Conservation (phyloP, 306 rosid species). For the Vigna angularis region DNA sequence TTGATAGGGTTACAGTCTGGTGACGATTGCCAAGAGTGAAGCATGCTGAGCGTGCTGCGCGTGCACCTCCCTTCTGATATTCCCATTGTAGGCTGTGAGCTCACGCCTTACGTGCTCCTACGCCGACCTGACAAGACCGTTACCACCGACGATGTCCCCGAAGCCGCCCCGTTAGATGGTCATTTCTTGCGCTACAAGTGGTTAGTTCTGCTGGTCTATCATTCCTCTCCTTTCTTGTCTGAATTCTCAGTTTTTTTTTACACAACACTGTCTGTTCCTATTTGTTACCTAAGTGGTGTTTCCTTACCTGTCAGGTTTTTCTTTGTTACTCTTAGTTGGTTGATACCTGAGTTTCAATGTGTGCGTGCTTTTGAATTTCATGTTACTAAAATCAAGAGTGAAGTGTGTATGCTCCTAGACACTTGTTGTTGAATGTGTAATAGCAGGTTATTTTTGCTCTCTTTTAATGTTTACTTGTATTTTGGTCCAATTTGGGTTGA, state of each 20-base stretch:
- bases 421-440: not conserved
- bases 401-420: not conserved
- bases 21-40: constrained; percentile 68
- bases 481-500: no score
- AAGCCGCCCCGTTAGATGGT: constrained; percentile 76
- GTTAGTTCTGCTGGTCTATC: constrained; percentile 51
- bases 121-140: constrained; percentile 84
- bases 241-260: not conserved
- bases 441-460: not conserved
- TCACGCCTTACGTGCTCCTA: constrained; percentile 93
- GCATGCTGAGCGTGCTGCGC: constrained; percentile 99
- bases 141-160: constrained; percentile 80
- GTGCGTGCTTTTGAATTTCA: constrained; percentile 7
- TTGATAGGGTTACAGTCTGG: constrained; percentile 52
- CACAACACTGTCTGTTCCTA: not conserved
- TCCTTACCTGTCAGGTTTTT: not conserved
- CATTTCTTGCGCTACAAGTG: constrained; percentile 94
- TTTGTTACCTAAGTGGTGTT: not conserved
- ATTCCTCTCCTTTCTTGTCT: not conserved
- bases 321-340: not conserved
- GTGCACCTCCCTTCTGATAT: constrained; percentile 99
- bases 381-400: not conserved
- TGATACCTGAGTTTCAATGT: not conserved
- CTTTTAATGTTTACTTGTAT: not conserved
- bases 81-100: constrained; percentile 99